phyloP scores from a whole-genome alignment of 768 basidiomycete genomes.

The Harrya chromipes region DNA sequence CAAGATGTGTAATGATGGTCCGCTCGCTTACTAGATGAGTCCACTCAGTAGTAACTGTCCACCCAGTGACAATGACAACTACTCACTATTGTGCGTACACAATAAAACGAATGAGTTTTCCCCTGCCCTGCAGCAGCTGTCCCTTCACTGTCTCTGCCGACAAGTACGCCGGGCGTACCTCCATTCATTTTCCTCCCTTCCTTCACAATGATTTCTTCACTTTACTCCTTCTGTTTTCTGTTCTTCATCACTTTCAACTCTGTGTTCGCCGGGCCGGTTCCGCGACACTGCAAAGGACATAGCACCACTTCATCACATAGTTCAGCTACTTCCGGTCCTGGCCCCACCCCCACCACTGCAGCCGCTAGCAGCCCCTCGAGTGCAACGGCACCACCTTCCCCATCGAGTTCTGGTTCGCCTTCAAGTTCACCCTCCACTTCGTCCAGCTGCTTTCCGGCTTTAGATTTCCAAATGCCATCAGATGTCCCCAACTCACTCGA shows the following conservation, averaged over 20 bases:
- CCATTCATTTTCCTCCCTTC: neutral
- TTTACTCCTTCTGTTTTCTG: conserved; percentile 2
- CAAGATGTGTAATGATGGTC: too few relatives aligned
- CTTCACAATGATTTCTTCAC: neutral
- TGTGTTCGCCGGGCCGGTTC: conserved; percentile 14
- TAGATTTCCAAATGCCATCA: conserved; percentile 54
- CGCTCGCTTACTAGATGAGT: neutral
- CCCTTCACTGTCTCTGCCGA: neutral
- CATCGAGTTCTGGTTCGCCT: neutral
- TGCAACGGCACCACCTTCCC: neutral
- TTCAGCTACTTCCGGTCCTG: too few relatives aligned
- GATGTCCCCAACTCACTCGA: conserved; percentile 41
- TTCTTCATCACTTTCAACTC: conserved; percentile 6
- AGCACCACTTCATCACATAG: neutral
- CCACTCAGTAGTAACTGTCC: neutral
- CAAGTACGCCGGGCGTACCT: conserved; percentile 1
- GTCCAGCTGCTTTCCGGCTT: conserved; percentile 36
- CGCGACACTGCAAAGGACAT: conserved; percentile 5
- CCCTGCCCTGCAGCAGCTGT: neutral
- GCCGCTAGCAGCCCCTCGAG: neutral
- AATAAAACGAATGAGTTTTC: conserved; percentile 6
- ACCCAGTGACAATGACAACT: neutral
- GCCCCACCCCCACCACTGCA: neutral
- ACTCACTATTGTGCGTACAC: conserved; percentile 2
- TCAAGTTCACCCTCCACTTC: neutral